Evolutionary conservation across 192 early-diverging fungal species (phyloP).

Genomic region (Dimargaris verticillata): DNA sequence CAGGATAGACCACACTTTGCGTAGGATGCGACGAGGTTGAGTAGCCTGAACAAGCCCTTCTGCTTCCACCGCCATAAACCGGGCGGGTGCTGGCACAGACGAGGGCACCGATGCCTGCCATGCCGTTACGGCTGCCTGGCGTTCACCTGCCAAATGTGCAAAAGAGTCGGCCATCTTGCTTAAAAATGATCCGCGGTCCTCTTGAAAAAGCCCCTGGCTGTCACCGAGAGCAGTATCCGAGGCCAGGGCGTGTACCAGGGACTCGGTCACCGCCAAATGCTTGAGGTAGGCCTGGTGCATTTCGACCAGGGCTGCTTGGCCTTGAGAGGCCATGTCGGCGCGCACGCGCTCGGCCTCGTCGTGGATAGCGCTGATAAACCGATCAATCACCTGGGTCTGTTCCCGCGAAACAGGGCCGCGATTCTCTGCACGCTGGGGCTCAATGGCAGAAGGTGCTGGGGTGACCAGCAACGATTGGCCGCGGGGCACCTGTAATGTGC

Average conservation of each 20-base stretch:
- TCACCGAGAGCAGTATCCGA: not conserved
- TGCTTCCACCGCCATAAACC: too few species aligned
- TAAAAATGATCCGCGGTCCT: not conserved
- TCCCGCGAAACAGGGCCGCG: not conserved
- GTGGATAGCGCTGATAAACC: not conserved
- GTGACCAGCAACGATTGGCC: not conserved
- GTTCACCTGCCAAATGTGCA: not conserved
- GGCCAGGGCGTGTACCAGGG: not conserved
- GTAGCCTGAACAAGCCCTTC: too few species aligned
- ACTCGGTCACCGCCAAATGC: not conserved
- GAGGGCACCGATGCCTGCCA: not conserved
- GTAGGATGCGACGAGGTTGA: too few species aligned
- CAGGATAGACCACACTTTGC: too few species aligned
- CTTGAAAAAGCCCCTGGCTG: not conserved
- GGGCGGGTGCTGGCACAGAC: too few species aligned
- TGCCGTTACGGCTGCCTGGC: not conserved
- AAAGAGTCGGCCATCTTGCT: not conserved
- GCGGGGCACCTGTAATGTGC: not conserved
- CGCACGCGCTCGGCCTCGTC: not conserved
- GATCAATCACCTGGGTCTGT: not conserved
- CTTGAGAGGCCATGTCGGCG: not conserved
- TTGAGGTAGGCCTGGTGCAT: not conserved
- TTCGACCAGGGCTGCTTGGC: not conserved
- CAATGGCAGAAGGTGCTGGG: not conserved
- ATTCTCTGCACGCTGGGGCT: not conserved